Evolutionary conservation across 495 filamentous ascomycete genomes (phyloP).

Genomic region (Aspergillus saccharolyticus): DNA sequence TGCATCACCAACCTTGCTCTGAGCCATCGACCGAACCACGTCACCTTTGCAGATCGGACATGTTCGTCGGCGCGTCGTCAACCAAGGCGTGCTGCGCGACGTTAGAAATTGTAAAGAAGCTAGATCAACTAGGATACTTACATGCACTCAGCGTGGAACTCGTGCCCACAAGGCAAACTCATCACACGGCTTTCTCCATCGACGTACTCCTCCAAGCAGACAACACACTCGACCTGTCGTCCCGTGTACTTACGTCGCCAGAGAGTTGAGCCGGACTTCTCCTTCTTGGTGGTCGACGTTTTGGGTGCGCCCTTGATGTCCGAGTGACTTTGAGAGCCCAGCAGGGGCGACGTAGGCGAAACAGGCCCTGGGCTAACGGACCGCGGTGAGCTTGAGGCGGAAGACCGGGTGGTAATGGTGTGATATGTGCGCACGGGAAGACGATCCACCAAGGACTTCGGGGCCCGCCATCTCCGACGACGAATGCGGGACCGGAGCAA

Average conservation of each 20-base stretch:
- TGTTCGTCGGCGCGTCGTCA: slow-evolving; percentile 88
- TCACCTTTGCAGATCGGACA: slow-evolving; percentile 98
- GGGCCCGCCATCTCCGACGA: slow-evolving; percentile 86
- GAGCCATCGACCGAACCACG: slow-evolving; percentile 65
- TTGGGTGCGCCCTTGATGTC: slow-evolving; percentile 31
- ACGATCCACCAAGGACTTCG: slow-evolving; percentile 90
- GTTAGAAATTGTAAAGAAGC: slow-evolving; percentile 10
- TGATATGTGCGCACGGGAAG: slow-evolving; percentile 95
- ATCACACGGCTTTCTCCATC: slow-evolving; percentile 94
- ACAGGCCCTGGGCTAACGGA: slow-evolving; percentile 48
- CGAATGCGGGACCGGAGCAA: slow-evolving; percentile 85
- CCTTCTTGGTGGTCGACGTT: slow-evolving; percentile 37
- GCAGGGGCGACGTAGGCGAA: slow-evolving; percentile 71
- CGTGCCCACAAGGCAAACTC: slow-evolving; percentile 97
- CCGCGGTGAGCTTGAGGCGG: slow-evolving; percentile 49
- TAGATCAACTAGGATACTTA: slow-evolving; percentile 51
- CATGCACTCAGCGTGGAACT: slow-evolving; percentile 99
- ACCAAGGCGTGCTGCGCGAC: slow-evolving; percentile 83
- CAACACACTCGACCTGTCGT: slow-evolving; percentile 90
- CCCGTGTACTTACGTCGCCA: slow-evolving; percentile 82
- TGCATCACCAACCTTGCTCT: slow-evolving; percentile 45
- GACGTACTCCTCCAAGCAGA: slow-evolving; percentile 94
- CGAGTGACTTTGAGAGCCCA: slow-evolving; percentile 32
- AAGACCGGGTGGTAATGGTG: slow-evolving; percentile 62
- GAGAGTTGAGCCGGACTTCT: slow-evolving; percentile 47